These are phyloP conservation scores for Sphaerobolus stellatus DNA, from an alignment of 1,284 basidiomycete genomes.

Conservation along the genomic window DNA sequence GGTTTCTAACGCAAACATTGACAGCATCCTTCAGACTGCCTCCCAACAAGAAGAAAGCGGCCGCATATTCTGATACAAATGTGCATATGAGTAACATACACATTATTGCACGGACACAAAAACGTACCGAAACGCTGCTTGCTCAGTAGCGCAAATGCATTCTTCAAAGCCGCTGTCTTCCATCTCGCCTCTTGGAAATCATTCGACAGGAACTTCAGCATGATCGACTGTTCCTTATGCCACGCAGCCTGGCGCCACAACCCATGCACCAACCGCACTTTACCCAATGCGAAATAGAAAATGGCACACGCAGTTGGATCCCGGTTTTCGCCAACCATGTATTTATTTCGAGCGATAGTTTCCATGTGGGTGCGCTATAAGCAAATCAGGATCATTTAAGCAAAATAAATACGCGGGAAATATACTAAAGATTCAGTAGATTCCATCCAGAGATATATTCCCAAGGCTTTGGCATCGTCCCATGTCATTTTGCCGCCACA, in stretches of 20 bases:
- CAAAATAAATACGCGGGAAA: constrained; percentile 12
- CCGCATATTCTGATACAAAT: constrained; percentile 77
- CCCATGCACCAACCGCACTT: constrained; percentile 87
- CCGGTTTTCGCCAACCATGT: constrained; percentile 79
- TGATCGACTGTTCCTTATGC: constrained; percentile 86
- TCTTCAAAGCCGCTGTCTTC: constrained; percentile 94
- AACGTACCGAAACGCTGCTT: constrained; percentile 87
- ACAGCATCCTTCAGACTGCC: constrained; percentile 89
- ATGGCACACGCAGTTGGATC: constrained; percentile 90
- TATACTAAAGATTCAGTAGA: constrained; percentile 75
- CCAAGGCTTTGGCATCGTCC: constrained; percentile 82
- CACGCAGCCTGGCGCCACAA: constrained; percentile 95
- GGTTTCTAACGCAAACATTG: constrained; percentile 85
- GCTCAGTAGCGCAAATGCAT: constrained; percentile 90
- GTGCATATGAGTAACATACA: constrained; percentile 8
- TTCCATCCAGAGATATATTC: constrained; percentile 86
- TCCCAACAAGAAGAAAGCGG: constrained; percentile 95
- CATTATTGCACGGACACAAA: not conserved
- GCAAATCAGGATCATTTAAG: not conserved
- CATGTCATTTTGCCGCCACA: constrained; percentile 85
- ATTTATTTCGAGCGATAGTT: constrained; percentile 89
- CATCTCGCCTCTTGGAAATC: constrained; percentile 86
- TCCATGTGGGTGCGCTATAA: constrained; percentile 79
- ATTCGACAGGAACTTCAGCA: constrained; percentile 92
- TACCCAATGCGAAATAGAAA: constrained; percentile 93